Percentiles rank a stretch among this genome's conserved stretches.
Conservation (phyloP, 2,329 filamentous ascomycete species). For the Hymenoscyphus repandus region DNA sequence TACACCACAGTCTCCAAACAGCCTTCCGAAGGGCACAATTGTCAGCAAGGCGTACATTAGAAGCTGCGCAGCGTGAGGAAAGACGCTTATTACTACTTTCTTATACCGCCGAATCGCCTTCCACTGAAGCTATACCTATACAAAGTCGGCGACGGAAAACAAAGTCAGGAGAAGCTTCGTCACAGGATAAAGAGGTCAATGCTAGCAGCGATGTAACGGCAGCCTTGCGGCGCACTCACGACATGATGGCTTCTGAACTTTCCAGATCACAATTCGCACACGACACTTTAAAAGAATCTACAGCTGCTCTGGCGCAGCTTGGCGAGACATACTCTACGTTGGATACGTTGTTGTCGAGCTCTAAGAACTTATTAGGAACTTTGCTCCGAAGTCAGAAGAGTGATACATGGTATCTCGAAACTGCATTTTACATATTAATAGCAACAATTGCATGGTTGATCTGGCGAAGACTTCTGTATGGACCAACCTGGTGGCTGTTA, state of each 20-base stretch:
- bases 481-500: conserved; percentile 83
- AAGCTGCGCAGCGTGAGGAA: conserved; percentile 69
- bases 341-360: conserved; percentile 70
- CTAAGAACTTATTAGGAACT: conserved; percentile 69
- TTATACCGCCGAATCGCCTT: conserved; percentile 34
- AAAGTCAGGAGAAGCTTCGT: conserved; percentile 29
- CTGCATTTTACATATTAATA: conserved; percentile 75
- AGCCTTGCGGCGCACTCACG: conserved; percentile 78
- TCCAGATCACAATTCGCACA: conserved; percentile 84
- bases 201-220: conserved; percentile 80
- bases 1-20: conserved; percentile 28
- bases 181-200: conserved; percentile 67
- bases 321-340: conserved; percentile 77
- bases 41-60: conserved; percentile 68
- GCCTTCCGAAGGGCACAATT: conserved; percentile 80
- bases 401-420: conserved; percentile 96
- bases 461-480: conserved; percentile 80
- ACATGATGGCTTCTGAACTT: conserved; percentile 79
- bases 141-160: conserved; percentile 24
- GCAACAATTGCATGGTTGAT: conserved; percentile 79
- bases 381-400: conserved; percentile 86
- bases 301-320: conserved; percentile 73
- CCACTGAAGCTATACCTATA: conserved; percentile 29
- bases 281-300: conserved; percentile 80
- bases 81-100: conserved; percentile 69